Percentiles rank a stretch among this genome's conserved stretches.
Conservation (phyloP, 441 rosid species). For the Aquilaria agallochum region DNA sequence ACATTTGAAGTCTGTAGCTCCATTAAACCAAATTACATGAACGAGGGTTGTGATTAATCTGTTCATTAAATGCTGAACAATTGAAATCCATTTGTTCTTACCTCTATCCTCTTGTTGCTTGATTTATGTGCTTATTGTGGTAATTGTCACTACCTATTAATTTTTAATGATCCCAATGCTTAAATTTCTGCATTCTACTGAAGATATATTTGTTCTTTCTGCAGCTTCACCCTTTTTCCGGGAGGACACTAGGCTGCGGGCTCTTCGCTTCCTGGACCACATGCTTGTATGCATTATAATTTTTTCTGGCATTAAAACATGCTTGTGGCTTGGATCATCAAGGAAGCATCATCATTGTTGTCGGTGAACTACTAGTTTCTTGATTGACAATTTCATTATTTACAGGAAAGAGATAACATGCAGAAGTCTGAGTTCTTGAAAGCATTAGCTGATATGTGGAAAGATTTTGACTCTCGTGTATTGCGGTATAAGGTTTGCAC, state of each 20-base stretch:
- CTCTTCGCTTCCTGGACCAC: conserved; percentile 98
- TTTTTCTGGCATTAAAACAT: conserved; percentile 10
- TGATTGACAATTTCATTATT: conserved; percentile 17
- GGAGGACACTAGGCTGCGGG: conserved; percentile 95
- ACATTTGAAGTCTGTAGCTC: background rate
- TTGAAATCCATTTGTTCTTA: background rate
- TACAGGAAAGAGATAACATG: conserved; percentile 95
- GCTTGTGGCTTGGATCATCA: conserved; percentile 6
- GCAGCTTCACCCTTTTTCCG: conserved; percentile 91
- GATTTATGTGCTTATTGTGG: background rate
- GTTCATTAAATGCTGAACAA: background rate
- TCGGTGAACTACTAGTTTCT: conserved; percentile 2
- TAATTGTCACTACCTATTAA: background rate
- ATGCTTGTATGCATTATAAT: conserved; percentile 73
- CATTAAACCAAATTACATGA: conserved; percentile 5
- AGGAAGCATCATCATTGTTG: conserved; percentile 6
- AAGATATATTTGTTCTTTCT: conserved; percentile 21
- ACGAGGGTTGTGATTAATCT: background rate
- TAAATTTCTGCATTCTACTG: too few species aligned
- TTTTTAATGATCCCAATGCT: too few species aligned
- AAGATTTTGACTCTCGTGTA: conserved; percentile 94
- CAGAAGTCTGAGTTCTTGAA: conserved; percentile 98
- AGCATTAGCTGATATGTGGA: conserved; percentile 99
- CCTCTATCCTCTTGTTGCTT: background rate
- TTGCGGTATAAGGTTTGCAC: conserved; percentile 87